Conservation (phyloP, 495 filamentous ascomycete species). For the Xylaria nigripes region DNA sequence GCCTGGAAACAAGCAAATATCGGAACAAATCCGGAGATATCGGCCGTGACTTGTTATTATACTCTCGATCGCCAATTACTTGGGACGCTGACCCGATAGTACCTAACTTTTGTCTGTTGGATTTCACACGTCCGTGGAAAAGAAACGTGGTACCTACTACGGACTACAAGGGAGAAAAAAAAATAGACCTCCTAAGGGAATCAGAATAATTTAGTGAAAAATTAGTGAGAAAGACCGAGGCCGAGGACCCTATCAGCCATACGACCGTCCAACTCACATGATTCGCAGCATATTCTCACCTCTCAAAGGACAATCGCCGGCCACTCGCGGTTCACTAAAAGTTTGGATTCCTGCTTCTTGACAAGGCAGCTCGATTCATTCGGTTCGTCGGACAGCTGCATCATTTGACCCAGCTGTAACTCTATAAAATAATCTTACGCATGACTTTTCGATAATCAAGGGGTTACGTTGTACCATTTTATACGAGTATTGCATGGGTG, state of each 20-base stretch:
- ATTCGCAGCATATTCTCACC: neutral
- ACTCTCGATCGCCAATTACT: slow-evolving; percentile 2
- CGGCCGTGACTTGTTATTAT: neutral
- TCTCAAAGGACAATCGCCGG: slow-evolving; percentile 2
- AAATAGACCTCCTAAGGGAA: neutral
- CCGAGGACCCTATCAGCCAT: neutral
- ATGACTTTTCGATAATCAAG: neutral
- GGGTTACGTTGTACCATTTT: neutral
- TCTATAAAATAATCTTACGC: neutral
- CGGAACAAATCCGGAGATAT: slow-evolving; percentile 9
- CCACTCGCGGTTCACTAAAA: neutral
- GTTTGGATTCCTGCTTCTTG: neutral
- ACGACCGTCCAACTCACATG: slow-evolving; percentile 4
- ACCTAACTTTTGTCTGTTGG: neutral
- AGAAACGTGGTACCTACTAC: neutral
- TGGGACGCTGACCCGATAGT: slow-evolving; percentile 7
- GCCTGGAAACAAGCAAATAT: slow-evolving; percentile 9
- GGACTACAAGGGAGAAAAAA: neutral
- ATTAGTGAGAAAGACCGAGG: neutral
- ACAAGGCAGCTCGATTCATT: neutral
- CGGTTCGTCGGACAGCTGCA: neutral
- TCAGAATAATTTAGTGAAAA: neutral
- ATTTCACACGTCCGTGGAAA: neutral
- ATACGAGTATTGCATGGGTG: neutral
- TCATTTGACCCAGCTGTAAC: neutral